These are phyloP conservation scores for Hericium rajendrae DNA, from an alignment of 768 basidiomycete genomes.

Conservation along the genomic window DNA sequence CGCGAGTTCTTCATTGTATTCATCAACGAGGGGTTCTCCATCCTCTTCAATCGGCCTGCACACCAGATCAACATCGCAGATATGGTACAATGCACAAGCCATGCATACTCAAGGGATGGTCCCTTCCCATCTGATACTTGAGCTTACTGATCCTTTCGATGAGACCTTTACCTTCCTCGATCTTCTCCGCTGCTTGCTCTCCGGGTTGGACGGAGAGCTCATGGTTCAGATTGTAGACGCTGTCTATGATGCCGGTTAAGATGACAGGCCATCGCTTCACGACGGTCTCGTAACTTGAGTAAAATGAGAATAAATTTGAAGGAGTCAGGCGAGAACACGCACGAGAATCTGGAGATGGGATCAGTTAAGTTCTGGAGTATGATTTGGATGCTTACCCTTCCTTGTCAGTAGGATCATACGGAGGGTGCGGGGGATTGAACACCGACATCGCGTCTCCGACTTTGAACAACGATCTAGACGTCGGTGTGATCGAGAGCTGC, in stretches of 20 bases:
- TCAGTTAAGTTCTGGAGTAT: not conserved
- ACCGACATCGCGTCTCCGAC: constrained; percentile 2
- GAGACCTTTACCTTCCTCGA: constrained; percentile 70
- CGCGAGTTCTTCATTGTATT: constrained; percentile 72
- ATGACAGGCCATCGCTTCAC: constrained; percentile 78
- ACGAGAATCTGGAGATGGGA: constrained; percentile 44
- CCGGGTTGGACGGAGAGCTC: constrained; percentile 33
- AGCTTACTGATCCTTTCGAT: constrained; percentile 66
- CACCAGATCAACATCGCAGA: constrained; percentile 2
- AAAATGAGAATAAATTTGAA: not conserved
- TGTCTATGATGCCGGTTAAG: constrained; percentile 71
- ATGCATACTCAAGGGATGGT: constrained; percentile 56
- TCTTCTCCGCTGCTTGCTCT: constrained; percentile 24
- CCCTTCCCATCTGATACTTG: constrained; percentile 84
- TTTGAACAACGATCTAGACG: too few species aligned
- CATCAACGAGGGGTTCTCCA: constrained; percentile 53
- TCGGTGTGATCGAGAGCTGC: too few species aligned
- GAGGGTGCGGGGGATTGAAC: constrained; percentile 49
- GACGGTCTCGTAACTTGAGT: constrained; percentile 64
- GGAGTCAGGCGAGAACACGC: constrained; percentile 16
- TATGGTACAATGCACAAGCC: not conserved
- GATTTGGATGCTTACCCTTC: constrained; percentile 34
- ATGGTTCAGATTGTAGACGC: constrained; percentile 62
- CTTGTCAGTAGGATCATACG: constrained; percentile 69
- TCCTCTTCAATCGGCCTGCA: constrained; percentile 64